phyloP scores from a whole-genome alignment of 1,284 basidiomycete species.

The Ustilago esculenta region DNA sequence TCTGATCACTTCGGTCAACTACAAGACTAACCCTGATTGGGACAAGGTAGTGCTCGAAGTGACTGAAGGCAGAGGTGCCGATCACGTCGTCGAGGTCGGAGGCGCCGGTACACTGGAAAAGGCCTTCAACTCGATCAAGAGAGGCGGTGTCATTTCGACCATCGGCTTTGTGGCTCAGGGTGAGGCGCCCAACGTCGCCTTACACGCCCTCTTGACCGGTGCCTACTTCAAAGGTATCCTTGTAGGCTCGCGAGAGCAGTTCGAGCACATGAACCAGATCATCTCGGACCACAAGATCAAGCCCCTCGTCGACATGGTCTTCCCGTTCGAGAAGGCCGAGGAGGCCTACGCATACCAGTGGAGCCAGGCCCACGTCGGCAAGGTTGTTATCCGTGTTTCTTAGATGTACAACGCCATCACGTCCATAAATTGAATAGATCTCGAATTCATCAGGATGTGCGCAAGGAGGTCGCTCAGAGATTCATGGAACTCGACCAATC shows the following conservation, averaged over 20 bases:
- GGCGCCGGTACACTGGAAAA: constrained; percentile 72
- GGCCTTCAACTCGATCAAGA: constrained; percentile 69
- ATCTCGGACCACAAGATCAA: constrained; percentile 69
- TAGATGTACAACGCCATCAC: no score
- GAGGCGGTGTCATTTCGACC: constrained; percentile 71
- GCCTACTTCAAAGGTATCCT: constrained; percentile 67
- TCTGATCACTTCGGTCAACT: constrained; percentile 69
- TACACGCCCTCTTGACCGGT: constrained; percentile 28
- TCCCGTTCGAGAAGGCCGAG: constrained; percentile 70
- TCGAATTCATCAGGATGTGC: no score
- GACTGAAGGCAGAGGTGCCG: constrained; percentile 72
- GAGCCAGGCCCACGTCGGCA: constrained; percentile 55
- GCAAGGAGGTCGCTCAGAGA: no score
- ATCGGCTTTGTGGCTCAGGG: constrained; percentile 70
- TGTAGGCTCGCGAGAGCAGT: constrained; percentile 68
- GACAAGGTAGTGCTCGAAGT: constrained; percentile 71
- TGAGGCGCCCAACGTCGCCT: constrained; percentile 37
- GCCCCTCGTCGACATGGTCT: constrained; percentile 72
- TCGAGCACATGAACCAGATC: constrained; percentile 71
- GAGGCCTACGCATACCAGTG: constrained; percentile 70
- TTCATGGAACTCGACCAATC: no score
- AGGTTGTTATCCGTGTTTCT: constrained; percentile 51
- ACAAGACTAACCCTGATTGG: constrained; percentile 73
- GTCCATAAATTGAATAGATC: no score
- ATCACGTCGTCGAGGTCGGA: constrained; percentile 73